These are phyloP conservation scores for Penicillium cosmopolitanum DNA, from an alignment of 495 filamentous ascomycete genomes.

Conservation along the genomic window DNA sequence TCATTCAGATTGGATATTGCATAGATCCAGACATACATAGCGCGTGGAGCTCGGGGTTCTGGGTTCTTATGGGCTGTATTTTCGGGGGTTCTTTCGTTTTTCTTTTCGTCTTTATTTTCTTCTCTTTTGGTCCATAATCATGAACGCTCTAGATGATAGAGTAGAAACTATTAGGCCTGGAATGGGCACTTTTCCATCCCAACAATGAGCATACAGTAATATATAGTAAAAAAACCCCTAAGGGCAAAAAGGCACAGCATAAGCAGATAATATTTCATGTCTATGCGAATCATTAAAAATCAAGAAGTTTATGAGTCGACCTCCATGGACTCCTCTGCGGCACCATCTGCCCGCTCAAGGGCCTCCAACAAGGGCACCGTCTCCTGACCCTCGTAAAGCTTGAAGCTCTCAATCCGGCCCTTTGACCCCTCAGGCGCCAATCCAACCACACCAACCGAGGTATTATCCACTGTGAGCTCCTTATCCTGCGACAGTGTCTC, in stretches of 20 bases:
- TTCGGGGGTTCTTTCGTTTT: not conserved
- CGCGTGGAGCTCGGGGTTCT: slow-evolving; percentile 5
- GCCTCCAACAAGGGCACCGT: slow-evolving; percentile 68
- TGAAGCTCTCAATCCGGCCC: slow-evolving; percentile 75
- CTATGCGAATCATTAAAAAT: slow-evolving; percentile 40
- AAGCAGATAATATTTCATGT: slow-evolving; percentile 41
- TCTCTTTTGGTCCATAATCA: not conserved
- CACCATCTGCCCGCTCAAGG: slow-evolving; percentile 73
- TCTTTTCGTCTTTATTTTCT: not conserved
- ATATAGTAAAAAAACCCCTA: not conserved
- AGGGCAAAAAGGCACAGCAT: slow-evolving; percentile 21
- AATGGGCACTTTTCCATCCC: too few relatives aligned
- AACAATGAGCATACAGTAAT: slow-evolving; percentile 11
- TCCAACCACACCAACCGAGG: slow-evolving; percentile 84
- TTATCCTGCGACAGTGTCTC: slow-evolving; percentile 96
- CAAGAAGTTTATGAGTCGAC: slow-evolving; percentile 66
- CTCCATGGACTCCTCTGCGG: slow-evolving; percentile 75
- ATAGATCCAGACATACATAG: not conserved
- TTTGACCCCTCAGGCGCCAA: slow-evolving; percentile 53
- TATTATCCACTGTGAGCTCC: slow-evolving; percentile 95
- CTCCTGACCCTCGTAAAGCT: slow-evolving; percentile 87
- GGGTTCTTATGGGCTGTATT: slow-evolving; percentile 1
- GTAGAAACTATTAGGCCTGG: slow-evolving; percentile 5
- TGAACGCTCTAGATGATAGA: slow-evolving; percentile 2
- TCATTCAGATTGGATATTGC: not conserved